Base-by-base conservation (phyloP, 768 basidiomycete species). In the Termitomyces sp. region DNA sequence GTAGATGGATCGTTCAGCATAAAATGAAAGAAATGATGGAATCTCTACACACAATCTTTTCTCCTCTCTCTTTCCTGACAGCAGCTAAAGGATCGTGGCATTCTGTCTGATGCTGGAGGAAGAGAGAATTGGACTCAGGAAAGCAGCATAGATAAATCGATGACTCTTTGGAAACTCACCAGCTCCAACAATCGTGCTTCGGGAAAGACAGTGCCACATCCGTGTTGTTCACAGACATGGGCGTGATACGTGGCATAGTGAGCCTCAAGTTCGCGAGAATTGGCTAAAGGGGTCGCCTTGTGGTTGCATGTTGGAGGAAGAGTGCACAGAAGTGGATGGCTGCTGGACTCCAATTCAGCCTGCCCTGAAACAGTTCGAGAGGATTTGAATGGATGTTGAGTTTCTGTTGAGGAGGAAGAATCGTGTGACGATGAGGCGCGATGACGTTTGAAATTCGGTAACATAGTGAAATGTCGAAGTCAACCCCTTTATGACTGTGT, bases 201-300 rank as follows among this genome's bases (percentile, higher is more conserved):
- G 13, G 94, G 92, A 68, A 95, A 96, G 11, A 94, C 89, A 67
- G 83, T 86, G 18, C 80, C 79, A 69, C 93, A 96, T 3, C 78
- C 78, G 10, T 67, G 66, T 53, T 81, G 74, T 62, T 85, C 88
- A 62, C 91, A 91, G 1, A 94, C 88, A 66, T 91, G 89, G 0
- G 90, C 87, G 64, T 92, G 90, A 64, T 86, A 90, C 16, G 77
- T 88, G 32, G 87, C 87, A 65, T 94, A 94, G 70, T 94, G 93
- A 40, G 79, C 69, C 63, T 94, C 91, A 7, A 94, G 79, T 57
- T 91, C 91, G 38, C 77, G 79, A 42, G 83, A 78, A 61, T 79
- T 79, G 2, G 77, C 73, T 41, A 94, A 77, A n/a, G 76, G 73
- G 1, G 89, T 90, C 0, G 89, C 81, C 1, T 65, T 72, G 60